Percentiles rank a stretch among this genome's conserved stretches.
These are phyloP conservation scores for Wickerhamomyces mucosus DNA, from an alignment of 805 yeast species.

Conservation along the genomic window DNA sequence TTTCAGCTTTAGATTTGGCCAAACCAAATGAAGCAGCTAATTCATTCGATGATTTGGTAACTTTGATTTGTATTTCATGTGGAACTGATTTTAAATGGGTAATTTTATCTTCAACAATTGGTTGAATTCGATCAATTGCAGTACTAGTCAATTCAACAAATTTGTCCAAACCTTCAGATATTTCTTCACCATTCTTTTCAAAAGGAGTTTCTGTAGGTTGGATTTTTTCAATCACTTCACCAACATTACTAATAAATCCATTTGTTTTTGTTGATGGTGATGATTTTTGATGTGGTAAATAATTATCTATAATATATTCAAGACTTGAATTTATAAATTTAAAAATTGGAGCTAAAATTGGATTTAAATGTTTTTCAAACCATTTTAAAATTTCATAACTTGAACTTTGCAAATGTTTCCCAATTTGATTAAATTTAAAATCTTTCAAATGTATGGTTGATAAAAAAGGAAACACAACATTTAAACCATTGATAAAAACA, in stretches of 20 bases:
- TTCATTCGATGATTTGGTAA: neutral
- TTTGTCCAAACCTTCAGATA: neutral
- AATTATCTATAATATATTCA: neutral
- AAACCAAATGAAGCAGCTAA: neutral
- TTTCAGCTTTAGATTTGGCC: neutral
- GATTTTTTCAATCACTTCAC: neutral
- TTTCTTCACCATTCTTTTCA: neutral
- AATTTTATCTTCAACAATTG: neutral
- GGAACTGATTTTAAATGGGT: neutral
- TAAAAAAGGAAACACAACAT: neutral
- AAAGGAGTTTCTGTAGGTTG: neutral
- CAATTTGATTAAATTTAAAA: neutral
- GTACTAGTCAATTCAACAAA: neutral
- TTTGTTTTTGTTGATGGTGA: neutral
- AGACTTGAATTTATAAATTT: neutral
- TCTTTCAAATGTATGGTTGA: neutral
- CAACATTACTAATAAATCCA: neutral
- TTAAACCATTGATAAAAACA: neutral
- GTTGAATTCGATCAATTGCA: slow-evolving; percentile 1
- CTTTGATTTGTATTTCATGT: neutral
- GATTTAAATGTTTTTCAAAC: neutral
- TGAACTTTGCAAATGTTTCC: neutral
- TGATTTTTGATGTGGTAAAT: neutral
- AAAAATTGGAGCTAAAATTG: neutral
- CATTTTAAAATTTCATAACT: neutral